Evolutionary conservation across 1,139 yeast genomes (phyloP).

Genomic region (Suhomyces taliae): DNA sequence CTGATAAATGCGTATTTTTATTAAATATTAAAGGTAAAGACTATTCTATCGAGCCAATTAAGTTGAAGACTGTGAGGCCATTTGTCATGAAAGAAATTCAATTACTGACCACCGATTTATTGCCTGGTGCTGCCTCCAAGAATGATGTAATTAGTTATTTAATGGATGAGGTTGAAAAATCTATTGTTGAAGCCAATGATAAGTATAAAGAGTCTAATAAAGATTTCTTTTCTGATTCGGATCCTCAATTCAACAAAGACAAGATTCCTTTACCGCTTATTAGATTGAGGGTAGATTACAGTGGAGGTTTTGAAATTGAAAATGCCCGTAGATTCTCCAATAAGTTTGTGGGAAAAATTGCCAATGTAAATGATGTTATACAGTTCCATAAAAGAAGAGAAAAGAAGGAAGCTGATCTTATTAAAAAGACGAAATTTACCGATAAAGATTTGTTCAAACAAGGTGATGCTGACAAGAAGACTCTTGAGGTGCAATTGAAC

Average conservation of each 20-base stretch:
- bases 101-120: slow-evolving; percentile 51
- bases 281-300: slow-evolving; percentile 80
- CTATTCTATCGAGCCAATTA: slow-evolving; percentile 64
- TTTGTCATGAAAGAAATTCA: slow-evolving; percentile 70
- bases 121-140: slow-evolving; percentile 65
- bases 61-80: slow-evolving; percentile 76
- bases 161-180: slow-evolving; percentile 59
- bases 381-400: slow-evolving; percentile 56
- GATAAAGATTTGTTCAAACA: slow-evolving; percentile 24
- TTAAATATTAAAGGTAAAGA: slow-evolving; percentile 60
- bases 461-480: slow-evolving; percentile 17
- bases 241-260: slow-evolving; percentile 13
- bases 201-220: slow-evolving; percentile 48
- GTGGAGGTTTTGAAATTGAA: slow-evolving; percentile 90
- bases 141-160: slow-evolving; percentile 63
- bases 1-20: slow-evolving; percentile 71
- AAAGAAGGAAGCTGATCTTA: slow-evolving; percentile 19
- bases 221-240: slow-evolving; percentile 21
- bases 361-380: slow-evolving; percentile 84
- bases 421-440: slow-evolving; percentile 22
- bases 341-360: slow-evolving; percentile 85
- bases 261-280: slow-evolving; percentile 70
- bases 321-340: slow-evolving; percentile 88
- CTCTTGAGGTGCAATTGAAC: slow-evolving; percentile 53
- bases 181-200: slow-evolving; percentile 59